A percentile compares a stretch with the other conserved stretches of the same genome.
Conservation (phyloP, 108 stramenopile species). For the Skeletonema costatum region DNA sequence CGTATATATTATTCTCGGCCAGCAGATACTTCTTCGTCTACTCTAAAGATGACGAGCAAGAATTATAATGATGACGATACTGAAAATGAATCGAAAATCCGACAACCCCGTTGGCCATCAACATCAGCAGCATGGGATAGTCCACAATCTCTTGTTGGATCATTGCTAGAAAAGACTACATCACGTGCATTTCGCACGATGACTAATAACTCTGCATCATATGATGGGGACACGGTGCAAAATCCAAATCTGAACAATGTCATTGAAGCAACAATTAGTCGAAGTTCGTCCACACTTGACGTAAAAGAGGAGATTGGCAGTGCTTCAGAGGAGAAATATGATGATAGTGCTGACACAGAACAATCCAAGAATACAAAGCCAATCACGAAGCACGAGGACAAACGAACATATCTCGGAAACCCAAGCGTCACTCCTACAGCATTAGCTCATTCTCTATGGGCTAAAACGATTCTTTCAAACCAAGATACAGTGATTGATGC, state of each 20-base stretch:
- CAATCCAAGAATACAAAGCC: neutral
- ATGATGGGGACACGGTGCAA: conserved; percentile 4
- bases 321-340: conserved; percentile 19
- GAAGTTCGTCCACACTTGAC: conserved; percentile 14
- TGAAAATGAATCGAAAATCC: neutral
- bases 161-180: conserved; percentile 21
- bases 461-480: conserved; percentile 72
- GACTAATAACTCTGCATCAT: conserved; percentile 1
- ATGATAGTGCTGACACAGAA: conserved; percentile 8
- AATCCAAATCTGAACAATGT: conserved; percentile 8
- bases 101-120: neutral
- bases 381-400: neutral
- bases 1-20: no score
- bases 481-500: conserved; percentile 77
- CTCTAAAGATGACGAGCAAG: neutral
- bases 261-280: conserved; percentile 18
- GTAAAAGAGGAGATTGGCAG: neutral
- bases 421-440: conserved; percentile 79
- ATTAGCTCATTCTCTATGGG: conserved; percentile 65
- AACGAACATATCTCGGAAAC: conserved; percentile 29
- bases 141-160: conserved; percentile 12
- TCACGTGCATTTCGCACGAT: conserved; percentile 27
- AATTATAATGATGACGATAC: neutral
- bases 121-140: neutral
- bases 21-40: neutral